Evolutionary conservation across 345 rosid genomes (phyloP), one percentile per base, ranked within the genome.

Genomic region (Citrus maxima): DNA sequence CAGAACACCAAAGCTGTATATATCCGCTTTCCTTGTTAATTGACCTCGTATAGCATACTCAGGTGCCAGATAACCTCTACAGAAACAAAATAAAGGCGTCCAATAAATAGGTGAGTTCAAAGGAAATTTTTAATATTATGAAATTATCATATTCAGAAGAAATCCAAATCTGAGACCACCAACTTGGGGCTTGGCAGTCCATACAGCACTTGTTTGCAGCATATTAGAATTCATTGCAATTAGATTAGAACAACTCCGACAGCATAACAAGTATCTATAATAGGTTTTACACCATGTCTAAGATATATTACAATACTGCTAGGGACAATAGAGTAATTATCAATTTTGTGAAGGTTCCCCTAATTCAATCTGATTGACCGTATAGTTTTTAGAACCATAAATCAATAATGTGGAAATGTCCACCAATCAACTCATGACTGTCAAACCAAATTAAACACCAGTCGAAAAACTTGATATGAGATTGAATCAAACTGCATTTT

Each of bases 21-120:
- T 63, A 80, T 92, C 96, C 65, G 88, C 94, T 82, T 89, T 90
- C 81, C 89, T 86, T 19, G 92, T 92, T 80, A 92, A 51, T 73
- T 92, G 93, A 65, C 91, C 96, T 58, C 90, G 85, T 73, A 90
- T 68, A 8, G 94, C 96, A 77, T 92, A 92, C 77, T 92, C 96
- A 6, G 96, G 96, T 46, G 96, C 96, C 19, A 92, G 78, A 81
- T 92, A 92, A 65, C 96, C 96, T 81, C 94, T 92, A 77, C 21
- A 73, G 38, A 54, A 66, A 75, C 46, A 75, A 58, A 58, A 67
- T 19, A 62, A 79, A 5, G 66, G 46, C 35, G 82, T 37, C 25
- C 4, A 49, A 59, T 14, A 67, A 64, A 10, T 49, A 25, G 49
- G 28, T 19, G 28, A 34, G 51, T 14, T 67, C 21, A 14, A 67